Conservation (phyloP, 129 eudicot genomes). For the Flaveria linearis region DNA sequence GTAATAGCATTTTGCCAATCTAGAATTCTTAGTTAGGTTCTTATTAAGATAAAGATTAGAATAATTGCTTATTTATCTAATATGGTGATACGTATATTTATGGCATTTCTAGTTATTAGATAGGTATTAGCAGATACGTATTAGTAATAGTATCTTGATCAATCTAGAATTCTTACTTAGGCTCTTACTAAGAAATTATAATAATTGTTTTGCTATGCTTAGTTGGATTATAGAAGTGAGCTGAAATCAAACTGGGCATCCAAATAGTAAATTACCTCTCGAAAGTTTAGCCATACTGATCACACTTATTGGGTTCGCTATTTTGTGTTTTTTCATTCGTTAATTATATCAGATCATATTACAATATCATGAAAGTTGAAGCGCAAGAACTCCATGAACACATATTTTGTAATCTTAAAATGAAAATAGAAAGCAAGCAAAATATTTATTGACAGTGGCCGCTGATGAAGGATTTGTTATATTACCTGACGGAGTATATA, state of each 20-base stretch:
- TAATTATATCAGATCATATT: neutral
- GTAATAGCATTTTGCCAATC: neutral
- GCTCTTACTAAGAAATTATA: neutral
- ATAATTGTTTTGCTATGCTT: neutral
- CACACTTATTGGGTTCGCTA: neutral
- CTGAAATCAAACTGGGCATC: neutral
- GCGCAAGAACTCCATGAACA: neutral
- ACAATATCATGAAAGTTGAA: neutral
- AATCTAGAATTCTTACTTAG: neutral
- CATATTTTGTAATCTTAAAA: neutral
- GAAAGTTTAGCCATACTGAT: neutral
- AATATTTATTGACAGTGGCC: neutral
- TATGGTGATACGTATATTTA: neutral
- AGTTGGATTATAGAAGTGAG: neutral
- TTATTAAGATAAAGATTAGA: neutral
- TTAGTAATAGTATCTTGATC: neutral
- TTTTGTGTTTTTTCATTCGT: neutral
- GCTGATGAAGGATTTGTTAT: neutral
- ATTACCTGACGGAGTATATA: slow-evolving; percentile 85
- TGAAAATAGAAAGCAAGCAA: neutral
- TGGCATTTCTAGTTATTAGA: neutral
- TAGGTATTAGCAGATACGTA: neutral
- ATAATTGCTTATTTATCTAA: neutral
- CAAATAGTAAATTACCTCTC: neutral
- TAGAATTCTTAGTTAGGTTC: neutral